phyloP scores from a whole-genome alignment of 106 monocot genomes.

The Dendrobium catenatum region DNA sequence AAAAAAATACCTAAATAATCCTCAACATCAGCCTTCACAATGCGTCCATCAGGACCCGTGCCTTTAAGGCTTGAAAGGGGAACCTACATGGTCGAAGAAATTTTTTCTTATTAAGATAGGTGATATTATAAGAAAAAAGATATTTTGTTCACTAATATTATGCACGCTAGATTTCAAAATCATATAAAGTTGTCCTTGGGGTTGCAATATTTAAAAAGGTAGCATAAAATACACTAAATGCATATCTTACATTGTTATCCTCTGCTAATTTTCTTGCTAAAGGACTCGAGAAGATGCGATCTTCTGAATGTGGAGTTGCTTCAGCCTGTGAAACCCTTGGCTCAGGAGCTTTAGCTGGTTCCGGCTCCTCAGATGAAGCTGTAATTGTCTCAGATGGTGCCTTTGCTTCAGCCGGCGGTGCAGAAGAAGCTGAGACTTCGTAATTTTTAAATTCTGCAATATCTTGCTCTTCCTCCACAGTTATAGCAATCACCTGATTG shows the following conservation, averaged over 20 bases:
- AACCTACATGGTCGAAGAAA: slow-evolving; percentile 30
- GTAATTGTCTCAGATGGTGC: slow-evolving; percentile 31
- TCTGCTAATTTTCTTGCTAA: slow-evolving; percentile 89
- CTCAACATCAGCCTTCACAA: slow-evolving; percentile 93
- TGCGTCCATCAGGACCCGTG: slow-evolving; percentile 85
- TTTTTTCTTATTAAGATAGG: not conserved
- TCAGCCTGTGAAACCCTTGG: slow-evolving; percentile 30
- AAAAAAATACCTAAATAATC: slow-evolving; percentile 70
- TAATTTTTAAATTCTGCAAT: slow-evolving; percentile 86
- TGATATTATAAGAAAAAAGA: not conserved
- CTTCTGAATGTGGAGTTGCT: slow-evolving; percentile 31
- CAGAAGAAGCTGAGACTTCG: slow-evolving; percentile 41
- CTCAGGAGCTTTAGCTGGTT: slow-evolving; percentile 34
- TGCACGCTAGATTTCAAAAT: not conserved
- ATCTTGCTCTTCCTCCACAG: slow-evolving; percentile 84
- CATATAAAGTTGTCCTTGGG: not conserved
- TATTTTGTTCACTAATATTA: not conserved
- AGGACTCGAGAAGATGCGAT: slow-evolving; percentile 84
- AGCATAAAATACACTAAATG: not conserved
- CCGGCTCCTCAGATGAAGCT: slow-evolving; percentile 22
- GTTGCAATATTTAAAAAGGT: not conserved
- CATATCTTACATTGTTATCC: slow-evolving; percentile 68
- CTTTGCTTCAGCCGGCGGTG: slow-evolving; percentile 24
- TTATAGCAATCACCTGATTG: slow-evolving; percentile 76
- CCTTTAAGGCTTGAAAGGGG: slow-evolving; percentile 87